Evolutionary conservation across 164 flowering plant species (phyloP).

Genomic region (Aristolochia californica): DNA sequence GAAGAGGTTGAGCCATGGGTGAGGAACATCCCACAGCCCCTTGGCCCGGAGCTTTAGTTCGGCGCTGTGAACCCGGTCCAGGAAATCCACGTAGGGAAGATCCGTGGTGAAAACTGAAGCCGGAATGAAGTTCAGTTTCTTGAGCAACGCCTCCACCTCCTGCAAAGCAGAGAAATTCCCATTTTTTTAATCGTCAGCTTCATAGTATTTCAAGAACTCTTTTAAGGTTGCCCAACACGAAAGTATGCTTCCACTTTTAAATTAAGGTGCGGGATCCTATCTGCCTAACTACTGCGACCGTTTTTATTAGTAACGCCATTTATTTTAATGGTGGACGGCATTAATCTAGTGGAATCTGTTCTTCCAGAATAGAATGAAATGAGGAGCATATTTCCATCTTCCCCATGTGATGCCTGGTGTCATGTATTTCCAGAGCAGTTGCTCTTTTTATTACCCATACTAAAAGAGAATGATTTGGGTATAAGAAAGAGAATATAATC

Average conservation of each 20-base stretch:
- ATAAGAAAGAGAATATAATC: no score
- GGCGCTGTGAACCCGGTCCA: slow-evolving; percentile 93
- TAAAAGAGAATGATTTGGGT: background rate
- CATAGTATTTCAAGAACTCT: no score
- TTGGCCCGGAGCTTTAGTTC: slow-evolving; percentile 86
- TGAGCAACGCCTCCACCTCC: slow-evolving; percentile 67
- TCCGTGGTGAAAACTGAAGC: slow-evolving; percentile 69
- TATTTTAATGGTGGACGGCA: no score
- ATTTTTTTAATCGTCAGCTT: background rate
- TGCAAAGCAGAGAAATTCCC: slow-evolving; percentile 17
- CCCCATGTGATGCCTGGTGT: slow-evolving; percentile 2
- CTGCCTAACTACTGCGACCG: no score
- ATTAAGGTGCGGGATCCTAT: no score
- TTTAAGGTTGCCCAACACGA: no score
- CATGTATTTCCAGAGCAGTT: background rate
- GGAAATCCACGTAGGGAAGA: slow-evolving; percentile 67
- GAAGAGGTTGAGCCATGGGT: slow-evolving; percentile 96
- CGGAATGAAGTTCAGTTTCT: slow-evolving; percentile 51
- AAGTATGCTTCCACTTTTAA: no score
- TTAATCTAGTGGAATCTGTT: slow-evolving; percentile 1
- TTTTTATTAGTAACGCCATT: no score
- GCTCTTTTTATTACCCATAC: background rate
- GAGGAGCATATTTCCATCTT: background rate
- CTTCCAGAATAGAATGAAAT: background rate
- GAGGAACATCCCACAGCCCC: slow-evolving; percentile 94